Conservation (phyloP, 1,284 basidiomycete species). For the Fomitopsis pinicola region DNA sequence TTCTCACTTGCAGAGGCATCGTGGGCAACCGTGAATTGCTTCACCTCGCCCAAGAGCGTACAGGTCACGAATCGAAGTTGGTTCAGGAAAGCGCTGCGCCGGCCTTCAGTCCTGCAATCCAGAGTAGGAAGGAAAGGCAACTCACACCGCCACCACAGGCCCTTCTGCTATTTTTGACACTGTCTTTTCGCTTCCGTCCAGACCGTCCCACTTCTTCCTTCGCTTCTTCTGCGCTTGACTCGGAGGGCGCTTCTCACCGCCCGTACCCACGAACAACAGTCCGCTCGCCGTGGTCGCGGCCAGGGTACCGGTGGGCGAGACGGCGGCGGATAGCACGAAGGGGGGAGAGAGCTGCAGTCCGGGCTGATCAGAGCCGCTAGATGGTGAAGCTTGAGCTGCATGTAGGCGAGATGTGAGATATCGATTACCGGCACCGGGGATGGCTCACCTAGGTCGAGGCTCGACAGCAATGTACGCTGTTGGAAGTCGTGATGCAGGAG, state of each 20-base stretch:
- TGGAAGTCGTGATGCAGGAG: conserved; percentile 64
- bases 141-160: conserved; percentile 65
- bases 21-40: conserved; percentile 33
- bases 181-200: conserved; percentile 43
- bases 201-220: conserved; percentile 67
- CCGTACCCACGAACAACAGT: conserved; percentile 60
- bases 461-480: conserved; percentile 55
- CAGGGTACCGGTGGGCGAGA: conserved; percentile 53
- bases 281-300: conserved; percentile 76
- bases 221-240: conserved; percentile 44
- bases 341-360: conserved; percentile 52
- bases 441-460: conserved; percentile 51
- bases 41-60: conserved; percentile 48
- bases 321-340: conserved; percentile 58
- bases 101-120: neutral
- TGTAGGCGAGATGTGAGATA: conserved; percentile 27
- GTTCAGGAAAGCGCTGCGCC: neutral
- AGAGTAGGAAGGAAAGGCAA: neutral
- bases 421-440: too few relatives aligned
- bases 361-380: conserved; percentile 35
- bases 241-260: conserved; percentile 50
- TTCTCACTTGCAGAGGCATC: conserved; percentile 37
- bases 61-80: conserved; percentile 1
- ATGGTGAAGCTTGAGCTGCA: conserved; percentile 30
- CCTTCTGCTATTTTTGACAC: conserved; percentile 57